These are phyloP conservation scores for Fusarium abutilonis DNA, from an alignment of 2,329 filamentous ascomycete species.

Conservation along the genomic window DNA sequence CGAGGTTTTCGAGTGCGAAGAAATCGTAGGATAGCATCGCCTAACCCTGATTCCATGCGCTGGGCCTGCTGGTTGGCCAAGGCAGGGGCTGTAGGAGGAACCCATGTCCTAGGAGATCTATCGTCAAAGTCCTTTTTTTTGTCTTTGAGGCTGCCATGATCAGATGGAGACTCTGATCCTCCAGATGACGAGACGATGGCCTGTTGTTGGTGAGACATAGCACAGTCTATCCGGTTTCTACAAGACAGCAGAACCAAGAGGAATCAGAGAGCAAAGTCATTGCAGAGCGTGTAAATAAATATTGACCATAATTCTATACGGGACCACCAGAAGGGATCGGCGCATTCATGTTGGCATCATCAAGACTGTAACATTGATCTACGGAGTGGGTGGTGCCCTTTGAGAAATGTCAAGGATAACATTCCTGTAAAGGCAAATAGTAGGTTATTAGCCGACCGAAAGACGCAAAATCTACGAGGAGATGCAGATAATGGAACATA, in stretches of 20 bases:
- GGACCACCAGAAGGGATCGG: too few species aligned
- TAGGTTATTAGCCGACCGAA: background rate
- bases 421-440: background rate
- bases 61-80: slow-evolving; percentile 42
- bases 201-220: slow-evolving; percentile 3
- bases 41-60: slow-evolving; percentile 48
- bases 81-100: slow-evolving; percentile 17
- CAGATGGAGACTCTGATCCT: slow-evolving; percentile 2
- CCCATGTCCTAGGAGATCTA: background rate
- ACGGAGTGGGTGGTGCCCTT: too few species aligned
- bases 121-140: background rate
- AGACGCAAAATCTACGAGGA: slow-evolving; percentile 4
- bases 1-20: slow-evolving; percentile 48
- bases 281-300: too few species aligned
- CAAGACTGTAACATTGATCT: too few species aligned
- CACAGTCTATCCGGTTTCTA: background rate
- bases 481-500: background rate
- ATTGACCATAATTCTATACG: too few species aligned
- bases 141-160: slow-evolving; percentile 4
- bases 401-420: too few species aligned
- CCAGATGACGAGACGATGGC: background rate
- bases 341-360: too few species aligned
- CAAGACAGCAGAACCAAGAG: background rate
- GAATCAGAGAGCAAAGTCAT: too few species aligned
- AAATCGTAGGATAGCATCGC: slow-evolving; percentile 48